Conservation (phyloP, 129 eudicot species). For the carrot (Daucus carota) region DH1_v3.0 NC_030381.2:53144001-53144500, state of each 20-base stretch:
- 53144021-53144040: background rate
- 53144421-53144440: background rate
- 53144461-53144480: constrained; percentile 8
- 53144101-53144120: background rate
- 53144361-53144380: background rate
- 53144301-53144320: background rate
- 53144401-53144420: background rate
- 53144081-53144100: background rate
- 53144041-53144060: background rate
- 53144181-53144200: background rate
- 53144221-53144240: background rate
- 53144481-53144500: constrained; percentile 31
- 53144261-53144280: background rate
- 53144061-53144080: background rate
- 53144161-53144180: background rate
- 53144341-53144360: background rate
- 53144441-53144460: background rate
- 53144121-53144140: background rate
- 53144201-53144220: background rate
- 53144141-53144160: background rate
- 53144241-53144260: background rate
- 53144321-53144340: background rate
- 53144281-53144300: background rate
- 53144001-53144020: background rate
- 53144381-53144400: background rate